These are phyloP conservation scores for Pythium guiyangense DNA, from an alignment of 352 stramenopile species.

Conservation along the genomic window DNA sequence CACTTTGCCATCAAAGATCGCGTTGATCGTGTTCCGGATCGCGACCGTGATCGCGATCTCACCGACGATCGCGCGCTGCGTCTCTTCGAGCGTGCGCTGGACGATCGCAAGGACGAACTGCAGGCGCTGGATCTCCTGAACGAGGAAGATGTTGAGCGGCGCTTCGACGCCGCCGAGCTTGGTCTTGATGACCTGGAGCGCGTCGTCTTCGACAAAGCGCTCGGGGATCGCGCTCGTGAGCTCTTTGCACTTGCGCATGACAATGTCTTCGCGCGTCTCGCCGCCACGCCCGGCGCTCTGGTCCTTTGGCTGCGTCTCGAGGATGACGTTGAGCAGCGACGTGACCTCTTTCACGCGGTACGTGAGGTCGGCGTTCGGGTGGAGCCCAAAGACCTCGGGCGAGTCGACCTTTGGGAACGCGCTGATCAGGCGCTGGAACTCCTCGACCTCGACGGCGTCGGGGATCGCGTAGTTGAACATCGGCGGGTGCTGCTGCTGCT, in stretches of 20 bases:
- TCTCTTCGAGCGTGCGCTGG: conserved; percentile 39
- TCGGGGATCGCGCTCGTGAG: conserved; percentile 41
- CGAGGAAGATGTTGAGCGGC: conserved; percentile 73
- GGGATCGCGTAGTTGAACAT: conserved; percentile 48
- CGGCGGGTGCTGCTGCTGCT: conserved; percentile 8
- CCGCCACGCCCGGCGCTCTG: conserved; percentile 19
- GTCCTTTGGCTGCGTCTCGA: conserved; percentile 66
- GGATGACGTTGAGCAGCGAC: conserved; percentile 49
- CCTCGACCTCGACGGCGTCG: conserved; percentile 37
- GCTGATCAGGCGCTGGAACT: conserved; percentile 60
- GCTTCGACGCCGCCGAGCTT: conserved; percentile 67
- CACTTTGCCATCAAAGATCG: conserved; percentile 73
- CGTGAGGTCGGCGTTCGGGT: conserved; percentile 75
- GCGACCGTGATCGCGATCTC: conserved; percentile 52
- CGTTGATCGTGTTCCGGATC: conserved; percentile 54
- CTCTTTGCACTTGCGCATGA: conserved; percentile 55
- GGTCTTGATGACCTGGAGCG: conserved; percentile 29
- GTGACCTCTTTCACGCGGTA: conserved; percentile 77
- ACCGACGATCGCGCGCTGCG: conserved; percentile 51
- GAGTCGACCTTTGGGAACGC: conserved; percentile 67
- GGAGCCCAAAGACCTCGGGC: conserved; percentile 78
- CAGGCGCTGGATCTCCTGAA: conserved; percentile 68
- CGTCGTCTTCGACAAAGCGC: conserved; percentile 42
- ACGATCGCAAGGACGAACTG: conserved; percentile 54
- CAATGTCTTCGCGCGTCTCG: conserved; percentile 61